Evolutionary conservation across 2,329 filamentous ascomycete genomes (phyloP).

Genomic region (Colletotrichum sp.): DNA sequence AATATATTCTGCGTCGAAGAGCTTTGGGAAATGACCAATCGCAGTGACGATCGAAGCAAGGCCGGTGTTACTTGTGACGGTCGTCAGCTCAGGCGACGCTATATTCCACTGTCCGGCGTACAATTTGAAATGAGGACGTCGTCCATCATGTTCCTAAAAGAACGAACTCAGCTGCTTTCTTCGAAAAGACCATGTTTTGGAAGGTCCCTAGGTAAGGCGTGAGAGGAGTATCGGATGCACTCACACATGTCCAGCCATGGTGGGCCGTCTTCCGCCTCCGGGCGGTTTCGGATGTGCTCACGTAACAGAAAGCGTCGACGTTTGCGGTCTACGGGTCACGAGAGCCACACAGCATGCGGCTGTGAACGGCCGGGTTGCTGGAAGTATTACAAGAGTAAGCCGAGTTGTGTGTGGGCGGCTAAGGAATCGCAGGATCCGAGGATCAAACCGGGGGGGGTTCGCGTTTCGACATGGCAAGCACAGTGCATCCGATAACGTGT

Average conservation of each 20-base stretch:
- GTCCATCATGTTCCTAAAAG: conserved; percentile 43
- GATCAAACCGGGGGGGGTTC: neutral
- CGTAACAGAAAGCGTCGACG: neutral
- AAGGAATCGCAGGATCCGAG: neutral
- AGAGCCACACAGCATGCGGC: neutral
- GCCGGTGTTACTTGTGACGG: conserved; percentile 31
- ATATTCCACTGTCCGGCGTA: conserved; percentile 14
- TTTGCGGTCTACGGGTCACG: neutral
- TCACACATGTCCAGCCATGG: conserved; percentile 1
- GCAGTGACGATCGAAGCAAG: conserved; percentile 36
- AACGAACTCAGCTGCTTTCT: neutral
- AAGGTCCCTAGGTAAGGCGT: no score
- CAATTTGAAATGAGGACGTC: conserved; percentile 43
- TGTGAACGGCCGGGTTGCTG: neutral
- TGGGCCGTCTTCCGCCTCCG: neutral
- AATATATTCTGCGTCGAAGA: conserved; percentile 34
- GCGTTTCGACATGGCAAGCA: neutral
- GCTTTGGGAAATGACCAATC: conserved; percentile 35
- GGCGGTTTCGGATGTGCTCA: neutral
- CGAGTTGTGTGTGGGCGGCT: neutral
- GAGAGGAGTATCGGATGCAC: neutral
- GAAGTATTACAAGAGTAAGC: neutral
- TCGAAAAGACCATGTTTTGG: no score
- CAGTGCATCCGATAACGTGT: conserved; percentile 14
- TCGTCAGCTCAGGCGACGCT: neutral